Evolutionary conservation across 2,329 filamentous ascomycete genomes (phyloP).

Genomic region (Claviceps sp.): DNA sequence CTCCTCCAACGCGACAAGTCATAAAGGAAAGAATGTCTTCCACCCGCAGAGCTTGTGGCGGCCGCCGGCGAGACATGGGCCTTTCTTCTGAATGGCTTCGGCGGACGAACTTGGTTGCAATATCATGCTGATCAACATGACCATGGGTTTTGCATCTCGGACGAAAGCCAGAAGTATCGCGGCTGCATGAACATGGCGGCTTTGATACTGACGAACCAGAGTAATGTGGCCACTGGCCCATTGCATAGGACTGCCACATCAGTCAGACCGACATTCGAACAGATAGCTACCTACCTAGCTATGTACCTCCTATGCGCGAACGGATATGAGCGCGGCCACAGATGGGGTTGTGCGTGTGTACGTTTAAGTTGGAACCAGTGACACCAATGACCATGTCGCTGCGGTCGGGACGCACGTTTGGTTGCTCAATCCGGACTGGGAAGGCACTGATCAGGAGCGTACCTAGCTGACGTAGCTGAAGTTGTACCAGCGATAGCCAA

Average conservation of each 20-base stretch:
- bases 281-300: too few relatives aligned
- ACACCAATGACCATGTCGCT: not conserved
- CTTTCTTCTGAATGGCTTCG: not conserved
- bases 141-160: not conserved
- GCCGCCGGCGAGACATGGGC: not conserved
- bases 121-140: not conserved
- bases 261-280: not conserved
- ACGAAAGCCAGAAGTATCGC: not conserved
- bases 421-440: not conserved
- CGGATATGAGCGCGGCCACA: too few relatives aligned
- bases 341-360: too few relatives aligned
- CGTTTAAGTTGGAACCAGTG: too few relatives aligned
- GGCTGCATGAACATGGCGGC: not conserved
- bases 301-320: too few relatives aligned
- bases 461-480: not conserved
- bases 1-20: not conserved
- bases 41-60: not conserved
- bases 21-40: not conserved
- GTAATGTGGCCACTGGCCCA: too few relatives aligned
- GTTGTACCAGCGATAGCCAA: not conserved
- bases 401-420: not conserved
- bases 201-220: too few relatives aligned
- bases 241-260: not conserved
- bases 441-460: not conserved
- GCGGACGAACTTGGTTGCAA: not conserved